These are phyloP conservation scores for Oehlia diaphana DNA, from an alignment of 192 early-diverging fungal species.

Conservation along the genomic window DNA sequence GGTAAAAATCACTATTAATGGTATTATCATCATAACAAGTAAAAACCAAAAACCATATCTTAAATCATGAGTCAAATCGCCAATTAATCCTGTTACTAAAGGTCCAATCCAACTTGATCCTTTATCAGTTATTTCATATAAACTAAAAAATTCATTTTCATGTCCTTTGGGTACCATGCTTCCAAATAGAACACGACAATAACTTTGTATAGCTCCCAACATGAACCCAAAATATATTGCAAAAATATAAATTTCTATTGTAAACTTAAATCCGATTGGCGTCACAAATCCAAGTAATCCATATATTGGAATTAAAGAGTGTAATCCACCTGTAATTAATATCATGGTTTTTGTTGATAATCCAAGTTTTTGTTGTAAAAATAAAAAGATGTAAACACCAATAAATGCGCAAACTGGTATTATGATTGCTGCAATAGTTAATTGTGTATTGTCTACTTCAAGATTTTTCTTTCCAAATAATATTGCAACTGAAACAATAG, in stretches of 20 bases:
- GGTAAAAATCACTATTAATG: constrained; percentile 51
- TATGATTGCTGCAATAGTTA: constrained; percentile 58
- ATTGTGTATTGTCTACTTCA: constrained; percentile 43
- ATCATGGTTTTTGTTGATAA: constrained; percentile 54
- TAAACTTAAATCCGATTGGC: constrained; percentile 53
- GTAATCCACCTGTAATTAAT: constrained; percentile 48
- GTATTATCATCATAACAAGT: constrained; percentile 52
- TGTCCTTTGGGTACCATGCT: constrained; percentile 64
- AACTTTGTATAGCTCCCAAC: constrained; percentile 56
- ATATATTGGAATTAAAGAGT: constrained; percentile 59
- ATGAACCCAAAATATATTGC: constrained; percentile 63
- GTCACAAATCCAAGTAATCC: constrained; percentile 61
- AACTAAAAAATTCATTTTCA: constrained; percentile 69
- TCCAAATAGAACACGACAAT: constrained; percentile 62
- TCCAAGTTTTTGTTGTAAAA: constrained; percentile 51
- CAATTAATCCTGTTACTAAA: constrained; percentile 66
- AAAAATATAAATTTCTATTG: constrained; percentile 60
- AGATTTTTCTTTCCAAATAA: constrained; percentile 61
- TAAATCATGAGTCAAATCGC: constrained; percentile 49
- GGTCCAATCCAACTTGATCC: constrained; percentile 74
- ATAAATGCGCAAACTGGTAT: constrained; percentile 54
- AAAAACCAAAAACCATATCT: constrained; percentile 60
- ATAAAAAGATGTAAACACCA: constrained; percentile 58
- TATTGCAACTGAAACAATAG: constrained; percentile 56
- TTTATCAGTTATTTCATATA: constrained; percentile 74